Evolutionary conservation across 2,329 filamentous ascomycete genomes (phyloP), one percentile per base, ranked within the genome.

Genomic region (Juglanconis oblonga): DNA sequence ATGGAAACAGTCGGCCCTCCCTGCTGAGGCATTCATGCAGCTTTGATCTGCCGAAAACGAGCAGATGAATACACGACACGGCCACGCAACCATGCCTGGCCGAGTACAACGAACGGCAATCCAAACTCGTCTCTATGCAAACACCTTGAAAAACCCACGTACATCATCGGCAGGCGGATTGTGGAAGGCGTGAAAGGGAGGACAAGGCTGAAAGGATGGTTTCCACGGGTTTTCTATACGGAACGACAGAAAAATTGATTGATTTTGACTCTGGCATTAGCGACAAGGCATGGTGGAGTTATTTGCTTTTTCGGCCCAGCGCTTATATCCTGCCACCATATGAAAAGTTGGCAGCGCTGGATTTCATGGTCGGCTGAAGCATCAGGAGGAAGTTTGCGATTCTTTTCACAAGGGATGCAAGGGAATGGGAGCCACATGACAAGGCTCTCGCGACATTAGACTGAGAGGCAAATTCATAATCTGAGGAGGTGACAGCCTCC

Each of bases 231-330:
- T 44, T 35, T 42, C 29, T 35, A 17, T 13, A 42, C 31, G 40
- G 49, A 33, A 35, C 5, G 29, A 33, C 35, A 55, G 32, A 31
- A 17, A 33, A 56, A 47, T 44, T 29, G 50, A 36, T 44, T 38
- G 47, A 33, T 45, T 61, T 55, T 8, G n/a, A 54, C 40, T 53
- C 51, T 54, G 58, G 61, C 61, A 61, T 61, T 56, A 63, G 58
- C 61, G 52, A 58, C 47, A 49, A 24, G 48, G 52, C 50, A 55
- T 48, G 52, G 45, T 49, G 51, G 58, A 52, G 52, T 62, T 36
- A 52, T 57, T 52, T 57, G 58, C 54, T 60, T 52, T 10, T 47
- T 52, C 33, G 35, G 57, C 36, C 51, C 42, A 48, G 53, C 47
- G 32, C 31, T 49, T 52, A 32, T 52, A 51, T 50, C 49, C 52